phyloP scores from a whole-genome alignment of 2,329 filamentous ascomycete species.

The Allantophomopsis lycopodina region DNA sequence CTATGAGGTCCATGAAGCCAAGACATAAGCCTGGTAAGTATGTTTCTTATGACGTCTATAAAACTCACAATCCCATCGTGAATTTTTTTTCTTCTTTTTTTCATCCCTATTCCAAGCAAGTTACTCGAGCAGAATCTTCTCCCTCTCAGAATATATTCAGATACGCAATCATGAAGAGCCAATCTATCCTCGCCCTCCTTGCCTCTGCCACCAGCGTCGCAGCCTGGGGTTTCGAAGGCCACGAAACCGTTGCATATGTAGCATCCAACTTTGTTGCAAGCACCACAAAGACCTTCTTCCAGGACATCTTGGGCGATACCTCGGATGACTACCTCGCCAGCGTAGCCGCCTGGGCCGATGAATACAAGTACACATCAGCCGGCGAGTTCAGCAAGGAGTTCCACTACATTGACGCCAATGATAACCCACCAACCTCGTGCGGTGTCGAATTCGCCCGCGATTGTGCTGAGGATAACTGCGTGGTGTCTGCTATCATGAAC shows the following conservation, averaged over 20 bases:
- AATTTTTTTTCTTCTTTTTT: too few species aligned
- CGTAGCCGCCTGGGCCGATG: slow-evolving; percentile 55
- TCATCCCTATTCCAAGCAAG: too few species aligned
- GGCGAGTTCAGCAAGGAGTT: slow-evolving; percentile 47
- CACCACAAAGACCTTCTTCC: slow-evolving; percentile 40
- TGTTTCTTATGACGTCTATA: too few species aligned
- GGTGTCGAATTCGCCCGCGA: slow-evolving; percentile 43
- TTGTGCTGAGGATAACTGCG: slow-evolving; percentile 42
- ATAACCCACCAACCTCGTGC: slow-evolving; percentile 42
- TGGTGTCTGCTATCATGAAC: slow-evolving; percentile 32
- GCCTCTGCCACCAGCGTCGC: slow-evolving; percentile 3
- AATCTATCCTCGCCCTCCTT: slow-evolving; percentile 1
- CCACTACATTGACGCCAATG: slow-evolving; percentile 58
- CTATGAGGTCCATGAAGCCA: too few species aligned
- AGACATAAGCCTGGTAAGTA: too few species aligned
- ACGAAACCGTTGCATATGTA: slow-evolving; percentile 51
- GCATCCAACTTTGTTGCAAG: slow-evolving; percentile 45
- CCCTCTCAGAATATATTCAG: background rate
- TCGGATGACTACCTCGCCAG: slow-evolving; percentile 44
- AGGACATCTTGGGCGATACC: slow-evolving; percentile 38
- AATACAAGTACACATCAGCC: slow-evolving; percentile 44
- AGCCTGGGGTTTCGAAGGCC: slow-evolving; percentile 34
- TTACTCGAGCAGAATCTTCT: too few species aligned
- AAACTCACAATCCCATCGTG: too few species aligned
- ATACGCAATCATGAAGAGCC: slow-evolving; percentile 7